phyloP scores from a whole-genome alignment of 805 yeast genomes.

The Ogataea degrootiae region DNA sequence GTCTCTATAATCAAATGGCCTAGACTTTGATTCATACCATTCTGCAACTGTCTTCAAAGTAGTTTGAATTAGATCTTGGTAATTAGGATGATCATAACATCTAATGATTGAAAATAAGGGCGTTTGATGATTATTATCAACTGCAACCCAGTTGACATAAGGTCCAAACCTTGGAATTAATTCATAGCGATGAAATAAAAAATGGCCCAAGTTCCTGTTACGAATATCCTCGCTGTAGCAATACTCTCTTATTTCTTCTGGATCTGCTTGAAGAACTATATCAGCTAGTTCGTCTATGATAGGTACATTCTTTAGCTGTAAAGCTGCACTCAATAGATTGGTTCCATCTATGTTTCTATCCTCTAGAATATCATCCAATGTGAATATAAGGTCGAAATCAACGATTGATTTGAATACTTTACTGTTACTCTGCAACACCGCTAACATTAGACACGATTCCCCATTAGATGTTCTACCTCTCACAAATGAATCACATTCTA shows the following conservation, averaged over 20 bases:
- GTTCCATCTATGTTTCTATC: conserved; percentile 55
- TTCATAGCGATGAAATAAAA: conserved; percentile 52
- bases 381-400: conserved; percentile 42
- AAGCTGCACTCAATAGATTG: conserved; percentile 56
- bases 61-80: conserved; percentile 41
- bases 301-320: conserved; percentile 47
- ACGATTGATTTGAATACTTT: conserved; percentile 44
- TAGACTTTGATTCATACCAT: conserved; percentile 35
- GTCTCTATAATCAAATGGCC: conserved; percentile 42
- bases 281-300: conserved; percentile 44
- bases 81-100: conserved; percentile 73
- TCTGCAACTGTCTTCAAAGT: conserved; percentile 40
- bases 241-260: conserved; percentile 44
- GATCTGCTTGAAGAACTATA: conserved; percentile 36
- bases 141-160: conserved; percentile 61
- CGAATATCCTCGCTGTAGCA: conserved; percentile 46
- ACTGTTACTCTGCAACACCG: conserved; percentile 45
- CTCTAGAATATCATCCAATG: conserved; percentile 61
- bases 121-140: conserved; percentile 66
- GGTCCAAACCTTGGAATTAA: conserved; percentile 52
- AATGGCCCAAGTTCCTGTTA: conserved; percentile 68
- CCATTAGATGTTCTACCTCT: conserved; percentile 49
- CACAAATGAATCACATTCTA: conserved; percentile 23
- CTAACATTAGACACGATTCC: conserved; percentile 65
- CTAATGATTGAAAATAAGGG: conserved; percentile 73